A percentile compares a stretch with the other conserved stretches of the same genome.
Evolutionary conservation across 345 rosid genomes (phyloP).

Genomic region (Fremontodendron californicum): DNA sequence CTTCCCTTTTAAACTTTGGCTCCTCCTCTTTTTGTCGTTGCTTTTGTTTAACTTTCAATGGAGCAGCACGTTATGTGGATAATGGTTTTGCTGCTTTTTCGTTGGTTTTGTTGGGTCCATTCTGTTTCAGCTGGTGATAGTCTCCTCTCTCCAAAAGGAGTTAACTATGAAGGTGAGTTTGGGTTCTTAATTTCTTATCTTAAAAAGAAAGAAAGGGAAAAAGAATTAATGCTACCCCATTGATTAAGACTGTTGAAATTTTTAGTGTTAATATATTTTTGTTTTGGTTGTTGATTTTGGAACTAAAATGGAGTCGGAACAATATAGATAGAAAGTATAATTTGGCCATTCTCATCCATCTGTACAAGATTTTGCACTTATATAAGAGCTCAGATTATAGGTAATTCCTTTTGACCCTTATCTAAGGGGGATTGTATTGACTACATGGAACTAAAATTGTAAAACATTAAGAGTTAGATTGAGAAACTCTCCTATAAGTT

Average conservation of each 20-base stretch:
- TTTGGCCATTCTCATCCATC: too few species aligned
- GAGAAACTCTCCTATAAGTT: too few species aligned
- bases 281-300: not conserved
- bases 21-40: not conserved
- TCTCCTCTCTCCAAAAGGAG: constrained; percentile 92
- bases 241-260: not conserved
- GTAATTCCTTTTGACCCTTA: too few species aligned
- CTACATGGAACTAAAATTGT: too few species aligned
- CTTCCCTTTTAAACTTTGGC: not conserved
- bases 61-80: constrained; percentile 22
- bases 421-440: too few species aligned
- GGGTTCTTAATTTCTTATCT: not conserved
- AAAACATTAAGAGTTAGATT: too few species aligned
- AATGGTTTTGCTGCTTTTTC: constrained; percentile 31
- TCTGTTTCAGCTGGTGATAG: constrained; percentile 44
- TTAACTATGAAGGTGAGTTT: constrained; percentile 78
- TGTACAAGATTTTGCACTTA: too few species aligned
- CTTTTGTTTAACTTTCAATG: constrained; percentile 21
- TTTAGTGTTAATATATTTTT: too few species aligned
- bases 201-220: not conserved
- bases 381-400: too few species aligned
- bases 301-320: too few species aligned
- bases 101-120: constrained; percentile 27
- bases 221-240: not conserved
- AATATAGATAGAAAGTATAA: too few species aligned